These are phyloP conservation scores for Chalaropsis thielavioides DNA, from an alignment of 2,329 filamentous ascomycete species.

Conservation along the genomic window DNA sequence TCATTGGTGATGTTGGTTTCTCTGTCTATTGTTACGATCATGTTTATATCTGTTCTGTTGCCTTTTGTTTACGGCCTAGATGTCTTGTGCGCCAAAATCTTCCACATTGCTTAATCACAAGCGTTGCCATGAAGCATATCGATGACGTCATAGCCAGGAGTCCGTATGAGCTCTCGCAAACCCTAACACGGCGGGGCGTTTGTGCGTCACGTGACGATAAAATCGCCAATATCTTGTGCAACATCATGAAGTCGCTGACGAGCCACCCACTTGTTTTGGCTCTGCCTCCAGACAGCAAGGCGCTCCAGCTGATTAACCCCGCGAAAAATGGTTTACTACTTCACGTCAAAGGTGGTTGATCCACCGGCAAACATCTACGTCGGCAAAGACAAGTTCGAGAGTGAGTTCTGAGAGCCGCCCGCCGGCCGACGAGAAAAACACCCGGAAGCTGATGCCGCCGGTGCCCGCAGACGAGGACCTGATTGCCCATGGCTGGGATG, in stretches of 20 bases:
- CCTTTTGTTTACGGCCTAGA: too few relatives aligned
- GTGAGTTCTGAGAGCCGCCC: conserved; percentile 36
- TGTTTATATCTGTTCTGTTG: not conserved
- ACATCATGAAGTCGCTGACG: not conserved
- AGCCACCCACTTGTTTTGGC: not conserved
- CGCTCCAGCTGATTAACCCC: not conserved
- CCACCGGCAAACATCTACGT: conserved; percentile 85
- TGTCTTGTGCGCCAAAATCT: too few relatives aligned
- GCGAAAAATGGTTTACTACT: conserved; percentile 78
- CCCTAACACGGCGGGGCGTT: not conserved
- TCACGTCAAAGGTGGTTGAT: conserved; percentile 68
- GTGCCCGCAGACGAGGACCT: conserved; percentile 68
- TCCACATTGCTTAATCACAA: not conserved
- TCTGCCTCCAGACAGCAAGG: not conserved
- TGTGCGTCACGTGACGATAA: conserved; percentile 3
- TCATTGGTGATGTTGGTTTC: not conserved
- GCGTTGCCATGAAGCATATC: not conserved
- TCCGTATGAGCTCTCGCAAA: too few relatives aligned
- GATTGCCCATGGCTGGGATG: conserved; percentile 85
- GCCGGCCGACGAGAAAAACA: not conserved
- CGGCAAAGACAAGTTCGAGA: conserved; percentile 98
- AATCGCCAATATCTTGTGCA: not conserved
- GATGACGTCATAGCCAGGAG: too few relatives aligned
- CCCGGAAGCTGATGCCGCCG: not conserved
- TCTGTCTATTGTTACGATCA: not conserved